Percentiles rank a stretch among this genome's conserved stretches.
Conservation (phyloP, 169 alveolate species). For the Cryptosporidium meleagridis region DNA sequence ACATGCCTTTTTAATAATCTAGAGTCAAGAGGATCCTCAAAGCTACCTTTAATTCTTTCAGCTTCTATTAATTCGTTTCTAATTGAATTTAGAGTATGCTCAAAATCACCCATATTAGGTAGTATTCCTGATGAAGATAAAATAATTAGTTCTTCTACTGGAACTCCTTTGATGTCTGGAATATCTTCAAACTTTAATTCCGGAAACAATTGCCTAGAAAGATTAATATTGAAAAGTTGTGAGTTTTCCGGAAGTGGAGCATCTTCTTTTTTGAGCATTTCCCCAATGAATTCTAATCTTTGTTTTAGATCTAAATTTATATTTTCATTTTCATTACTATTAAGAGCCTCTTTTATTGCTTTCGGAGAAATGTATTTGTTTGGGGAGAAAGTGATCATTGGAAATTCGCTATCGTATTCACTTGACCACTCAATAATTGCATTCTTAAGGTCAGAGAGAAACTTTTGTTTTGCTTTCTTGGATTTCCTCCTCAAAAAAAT, state of each 20-base stretch:
- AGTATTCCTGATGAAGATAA: slow-evolving; percentile 48
- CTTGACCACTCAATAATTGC: slow-evolving; percentile 37
- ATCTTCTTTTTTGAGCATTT: slow-evolving; percentile 15
- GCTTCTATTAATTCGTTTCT: slow-evolving; percentile 43
- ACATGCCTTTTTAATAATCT: slow-evolving; percentile 22
- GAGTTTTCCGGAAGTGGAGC: neutral
- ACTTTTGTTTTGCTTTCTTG: slow-evolving; percentile 26
- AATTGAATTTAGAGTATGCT: slow-evolving; percentile 1
- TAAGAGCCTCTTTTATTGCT: neutral
- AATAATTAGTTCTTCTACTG: slow-evolving; percentile 23
- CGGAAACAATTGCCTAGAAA: slow-evolving; percentile 55
- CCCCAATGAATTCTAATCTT: slow-evolving; percentile 16
- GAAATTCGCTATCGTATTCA: slow-evolving; percentile 44
- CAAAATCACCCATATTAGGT: slow-evolving; percentile 55
- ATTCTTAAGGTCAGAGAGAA: slow-evolving; percentile 13
- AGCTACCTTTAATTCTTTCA: slow-evolving; percentile 13
- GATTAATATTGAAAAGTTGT: neutral
- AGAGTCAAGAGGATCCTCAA: slow-evolving; percentile 56
- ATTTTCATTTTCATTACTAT: neutral
- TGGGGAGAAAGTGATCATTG: slow-evolving; percentile 46
- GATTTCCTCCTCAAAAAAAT: slow-evolving; percentile 50
- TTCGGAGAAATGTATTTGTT: neutral
- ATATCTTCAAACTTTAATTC: slow-evolving; percentile 53
- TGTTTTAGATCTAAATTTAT: neutral
- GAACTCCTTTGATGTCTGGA: slow-evolving; percentile 67